A percentile compares a stretch with the other conserved stretches of the same genome.
Evolutionary conservation across 2,329 filamentous ascomycete species (phyloP).

Genomic region (Fusarium buxicola): DNA sequence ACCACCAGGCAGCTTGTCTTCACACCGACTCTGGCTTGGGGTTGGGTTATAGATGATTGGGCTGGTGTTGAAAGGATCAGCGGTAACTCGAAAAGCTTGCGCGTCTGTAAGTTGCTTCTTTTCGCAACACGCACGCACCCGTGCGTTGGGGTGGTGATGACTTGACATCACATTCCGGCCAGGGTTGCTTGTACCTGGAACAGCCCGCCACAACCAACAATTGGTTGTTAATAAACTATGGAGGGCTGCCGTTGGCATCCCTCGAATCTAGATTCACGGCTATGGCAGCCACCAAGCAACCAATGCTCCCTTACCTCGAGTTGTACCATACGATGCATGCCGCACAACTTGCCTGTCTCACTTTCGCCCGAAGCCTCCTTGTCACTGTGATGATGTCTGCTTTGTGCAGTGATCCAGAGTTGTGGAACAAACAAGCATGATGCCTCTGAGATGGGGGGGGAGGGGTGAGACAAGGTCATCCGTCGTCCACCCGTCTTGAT

Average conservation of each 20-base stretch:
- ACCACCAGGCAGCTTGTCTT: no score
- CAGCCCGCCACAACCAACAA: constrained; percentile 22
- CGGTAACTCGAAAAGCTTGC: no score
- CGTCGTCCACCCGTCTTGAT: constrained; percentile 18
- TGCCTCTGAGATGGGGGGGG: constrained; percentile 24
- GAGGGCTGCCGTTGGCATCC: constrained; percentile 4
- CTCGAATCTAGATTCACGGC: constrained; percentile 27
- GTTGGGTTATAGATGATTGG: no score
- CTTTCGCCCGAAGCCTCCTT: constrained; percentile 24
- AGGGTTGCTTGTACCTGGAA: constrained; percentile 14
- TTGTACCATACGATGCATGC: constrained; percentile 22
- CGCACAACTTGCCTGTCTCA: constrained; percentile 28
- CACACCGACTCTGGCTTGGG: no score
- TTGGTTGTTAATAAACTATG: constrained; percentile 13
- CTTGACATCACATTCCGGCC: constrained; percentile 31
- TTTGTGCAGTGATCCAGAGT: constrained; percentile 18
- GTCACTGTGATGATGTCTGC: constrained; percentile 11
- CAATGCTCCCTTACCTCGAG: constrained; percentile 32
- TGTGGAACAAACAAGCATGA: constrained; percentile 31
- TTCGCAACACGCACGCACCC: background rate
- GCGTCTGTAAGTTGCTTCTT: no score
- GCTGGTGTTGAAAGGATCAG: no score
- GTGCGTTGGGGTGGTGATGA: constrained; percentile 19
- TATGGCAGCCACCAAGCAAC: constrained; percentile 17
- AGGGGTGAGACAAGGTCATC: constrained; percentile 28